Conservation (phyloP, 192 early-diverging fungal species). For the Paraglomus occultum region DNA sequence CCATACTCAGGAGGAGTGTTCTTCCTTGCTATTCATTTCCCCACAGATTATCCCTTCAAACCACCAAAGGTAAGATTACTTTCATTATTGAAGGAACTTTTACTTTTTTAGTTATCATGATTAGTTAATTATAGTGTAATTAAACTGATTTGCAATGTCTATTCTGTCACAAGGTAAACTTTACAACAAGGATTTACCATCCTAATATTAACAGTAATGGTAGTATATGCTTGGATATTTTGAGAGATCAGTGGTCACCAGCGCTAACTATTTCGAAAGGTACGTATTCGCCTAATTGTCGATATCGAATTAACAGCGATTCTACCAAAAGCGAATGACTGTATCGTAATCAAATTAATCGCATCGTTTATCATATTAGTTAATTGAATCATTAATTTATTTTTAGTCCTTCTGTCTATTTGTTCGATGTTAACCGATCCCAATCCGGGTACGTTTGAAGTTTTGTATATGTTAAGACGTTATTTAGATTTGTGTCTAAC, state of each 20-base stretch:
- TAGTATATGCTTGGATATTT: slow-evolving; percentile 96
- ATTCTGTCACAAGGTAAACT: slow-evolving; percentile 65
- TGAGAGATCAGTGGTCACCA: slow-evolving; percentile 98
- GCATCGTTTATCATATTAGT: slow-evolving; percentile 12
- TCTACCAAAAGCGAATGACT: not conserved
- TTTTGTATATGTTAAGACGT: not conserved
- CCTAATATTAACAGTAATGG: slow-evolving; percentile 99
- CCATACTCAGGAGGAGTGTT: slow-evolving; percentile 95
- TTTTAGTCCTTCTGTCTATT: slow-evolving; percentile 88
- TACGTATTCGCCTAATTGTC: slow-evolving; percentile 28
- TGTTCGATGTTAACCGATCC: slow-evolving; percentile 98
- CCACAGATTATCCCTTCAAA: slow-evolving; percentile 98
- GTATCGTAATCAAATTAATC: not conserved
- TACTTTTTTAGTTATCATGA: not conserved
- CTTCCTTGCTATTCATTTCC: slow-evolving; percentile 97
- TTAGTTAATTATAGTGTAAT: slow-evolving; percentile 19
- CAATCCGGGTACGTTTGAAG: slow-evolving; percentile 68
- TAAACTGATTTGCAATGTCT: not conserved
- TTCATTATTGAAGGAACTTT: not conserved
- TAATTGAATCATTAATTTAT: slow-evolving; percentile 15
- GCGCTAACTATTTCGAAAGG: slow-evolving; percentile 98
- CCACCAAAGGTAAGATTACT: slow-evolving; percentile 79
- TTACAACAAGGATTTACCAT: slow-evolving; percentile 97
- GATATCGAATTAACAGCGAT: slow-evolving; percentile 19
- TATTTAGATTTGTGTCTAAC: not conserved